These are phyloP conservation scores for Pholiota molesta DNA, from an alignment of 768 basidiomycete species.

Conservation along the genomic window DNA sequence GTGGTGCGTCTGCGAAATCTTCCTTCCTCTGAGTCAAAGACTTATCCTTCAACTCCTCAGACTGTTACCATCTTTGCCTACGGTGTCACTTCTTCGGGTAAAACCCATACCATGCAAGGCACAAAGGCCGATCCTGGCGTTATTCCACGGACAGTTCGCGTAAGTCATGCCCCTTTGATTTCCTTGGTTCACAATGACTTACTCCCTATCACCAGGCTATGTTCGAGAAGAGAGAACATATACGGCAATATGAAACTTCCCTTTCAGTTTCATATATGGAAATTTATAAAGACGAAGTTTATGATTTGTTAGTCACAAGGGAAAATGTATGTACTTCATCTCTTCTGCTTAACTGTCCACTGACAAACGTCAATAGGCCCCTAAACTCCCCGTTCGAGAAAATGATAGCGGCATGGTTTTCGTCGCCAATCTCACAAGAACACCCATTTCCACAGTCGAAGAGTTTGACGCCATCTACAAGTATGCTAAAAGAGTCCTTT, in stretches of 20 bases:
- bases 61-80: constrained; percentile 90
- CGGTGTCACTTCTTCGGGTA: constrained; percentile 89
- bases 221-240: constrained; percentile 49
- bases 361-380: constrained; percentile 36
- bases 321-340: constrained; percentile 53
- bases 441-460: constrained; percentile 40
- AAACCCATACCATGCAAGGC: constrained; percentile 95
- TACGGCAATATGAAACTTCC: constrained; percentile 45
- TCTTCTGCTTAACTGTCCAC: neutral
- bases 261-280: constrained; percentile 80
- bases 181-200: neutral
- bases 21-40: neutral
- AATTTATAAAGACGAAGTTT: constrained; percentile 91
- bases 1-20: constrained; percentile 50
- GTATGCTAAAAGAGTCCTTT: constrained; percentile 30
- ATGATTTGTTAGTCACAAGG: constrained; percentile 77
- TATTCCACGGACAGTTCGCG: constrained; percentile 81
- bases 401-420: constrained; percentile 57
- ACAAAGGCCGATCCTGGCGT: constrained; percentile 74
- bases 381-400: constrained; percentile 56
- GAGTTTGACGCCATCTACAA: constrained; percentile 52
- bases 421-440: constrained; percentile 52
- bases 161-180: constrained; percentile 30
- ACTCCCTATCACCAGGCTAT: constrained; percentile 44
- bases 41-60: constrained; percentile 39